phyloP scores from a whole-genome alignment of 2,329 filamentous ascomycete species.

The Cordyceps javanica region DNA sequence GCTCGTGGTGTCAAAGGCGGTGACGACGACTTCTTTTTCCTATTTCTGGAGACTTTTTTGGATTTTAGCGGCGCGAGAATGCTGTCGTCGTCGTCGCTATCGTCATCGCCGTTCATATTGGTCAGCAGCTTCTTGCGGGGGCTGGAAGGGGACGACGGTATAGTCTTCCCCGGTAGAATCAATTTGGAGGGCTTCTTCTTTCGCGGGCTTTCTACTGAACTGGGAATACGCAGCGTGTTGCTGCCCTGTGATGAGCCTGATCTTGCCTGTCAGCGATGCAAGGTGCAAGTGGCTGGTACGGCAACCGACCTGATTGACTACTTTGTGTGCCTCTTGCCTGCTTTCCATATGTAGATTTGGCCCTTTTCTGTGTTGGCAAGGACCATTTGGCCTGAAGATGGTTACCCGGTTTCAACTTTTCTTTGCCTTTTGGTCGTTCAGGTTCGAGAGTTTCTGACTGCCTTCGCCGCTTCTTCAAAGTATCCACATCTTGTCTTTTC shows the following conservation, averaged over 20 bases:
- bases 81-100: constrained; percentile 3
- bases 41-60: background rate
- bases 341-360: constrained; percentile 23
- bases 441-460: background rate
- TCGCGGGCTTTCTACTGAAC: constrained; percentile 4
- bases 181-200: constrained; percentile 1
- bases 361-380: constrained; percentile 17
- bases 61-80: background rate
- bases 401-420: constrained; percentile 16
- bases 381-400: constrained; percentile 21
- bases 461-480: background rate
- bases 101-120: background rate
- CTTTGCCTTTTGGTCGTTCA: background rate
- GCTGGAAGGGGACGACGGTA: constrained; percentile 2
- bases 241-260: constrained; percentile 7
- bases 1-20: constrained; percentile 16
- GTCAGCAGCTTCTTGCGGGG: constrained; percentile 2
- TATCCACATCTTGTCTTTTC: background rate
- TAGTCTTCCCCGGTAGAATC: background rate
- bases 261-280: background rate
- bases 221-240: background rate
- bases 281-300: background rate
- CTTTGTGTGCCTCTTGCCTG: constrained; percentile 18
- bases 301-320: constrained; percentile 9
- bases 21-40: background rate